Evolutionary conservation across 352 stramenopile species (phyloP).

Genomic region (Pythium dissotocum): DNA sequence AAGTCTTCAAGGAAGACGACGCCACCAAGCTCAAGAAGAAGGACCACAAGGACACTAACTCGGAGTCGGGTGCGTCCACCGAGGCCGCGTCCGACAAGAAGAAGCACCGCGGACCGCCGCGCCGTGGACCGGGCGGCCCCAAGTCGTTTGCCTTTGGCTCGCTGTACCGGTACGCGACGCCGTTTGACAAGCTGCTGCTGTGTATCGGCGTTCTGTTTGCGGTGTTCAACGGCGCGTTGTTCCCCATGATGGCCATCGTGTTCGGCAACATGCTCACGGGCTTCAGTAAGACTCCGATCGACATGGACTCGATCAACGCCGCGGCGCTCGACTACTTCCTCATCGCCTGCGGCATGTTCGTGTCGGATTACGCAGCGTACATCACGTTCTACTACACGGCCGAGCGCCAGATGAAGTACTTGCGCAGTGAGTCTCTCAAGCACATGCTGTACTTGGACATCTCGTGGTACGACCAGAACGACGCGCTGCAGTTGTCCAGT

Average conservation of each 20-base stretch:
- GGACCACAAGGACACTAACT: constrained; percentile 11
- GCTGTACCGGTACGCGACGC: constrained; percentile 38
- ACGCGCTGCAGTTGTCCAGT: constrained; percentile 28
- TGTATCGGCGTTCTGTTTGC: constrained; percentile 25
- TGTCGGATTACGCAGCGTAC: constrained; percentile 36
- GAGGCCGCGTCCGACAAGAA: constrained; percentile 11
- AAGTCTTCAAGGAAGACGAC: constrained; percentile 15
- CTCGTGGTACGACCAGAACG: constrained; percentile 31
- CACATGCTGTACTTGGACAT: constrained; percentile 40
- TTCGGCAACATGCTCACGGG: constrained; percentile 38
- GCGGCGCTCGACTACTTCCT: constrained; percentile 34
- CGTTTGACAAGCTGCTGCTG: constrained; percentile 32
- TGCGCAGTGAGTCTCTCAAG: constrained; percentile 25
- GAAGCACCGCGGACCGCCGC: not conserved
- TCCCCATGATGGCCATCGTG: constrained; percentile 47
- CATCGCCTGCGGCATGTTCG: constrained; percentile 35
- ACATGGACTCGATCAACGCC: constrained; percentile 31
- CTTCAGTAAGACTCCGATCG: constrained; percentile 27
- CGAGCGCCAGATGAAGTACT: constrained; percentile 37
- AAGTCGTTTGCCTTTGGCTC: constrained; percentile 20
- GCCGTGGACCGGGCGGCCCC: constrained; percentile 1
- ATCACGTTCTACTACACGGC: constrained; percentile 33
- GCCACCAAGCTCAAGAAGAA: constrained; percentile 14
- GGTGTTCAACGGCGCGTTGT: constrained; percentile 31
- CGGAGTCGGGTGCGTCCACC: constrained; percentile 12